phyloP scores from a whole-genome alignment of 306 rosid genomes.

The Sphenostylis stenocarpa region DNA sequence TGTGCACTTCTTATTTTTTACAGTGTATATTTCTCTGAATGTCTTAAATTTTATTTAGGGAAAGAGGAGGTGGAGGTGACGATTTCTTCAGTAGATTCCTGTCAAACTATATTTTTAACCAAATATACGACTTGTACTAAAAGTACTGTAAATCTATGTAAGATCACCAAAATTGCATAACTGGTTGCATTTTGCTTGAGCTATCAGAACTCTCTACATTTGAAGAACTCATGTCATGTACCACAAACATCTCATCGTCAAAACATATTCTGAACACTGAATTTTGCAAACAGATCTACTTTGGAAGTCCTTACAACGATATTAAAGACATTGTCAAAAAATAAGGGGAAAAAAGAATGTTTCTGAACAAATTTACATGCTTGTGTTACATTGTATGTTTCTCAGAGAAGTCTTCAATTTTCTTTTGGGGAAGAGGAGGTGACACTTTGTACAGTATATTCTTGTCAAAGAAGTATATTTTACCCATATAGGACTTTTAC shows the following conservation, averaged over 20 bases:
- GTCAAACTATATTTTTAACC: constrained; percentile 1
- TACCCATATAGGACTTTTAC: neutral
- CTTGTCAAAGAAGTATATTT: neutral
- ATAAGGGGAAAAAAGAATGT: neutral
- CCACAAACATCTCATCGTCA: neutral
- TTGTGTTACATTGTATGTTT: constrained; percentile 30
- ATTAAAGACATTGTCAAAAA: neutral
- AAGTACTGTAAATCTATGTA: constrained; percentile 54
- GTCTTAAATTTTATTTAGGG: constrained; percentile 13
- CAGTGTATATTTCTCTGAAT: constrained; percentile 24
- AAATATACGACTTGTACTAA: constrained; percentile 27
- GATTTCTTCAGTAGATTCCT: constrained; percentile 31
- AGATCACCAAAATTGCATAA: constrained; percentile 8
- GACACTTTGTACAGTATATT: constrained; percentile 37
- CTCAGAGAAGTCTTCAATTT: constrained; percentile 15
- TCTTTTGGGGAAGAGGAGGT: neutral
- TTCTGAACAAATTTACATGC: constrained; percentile 38
- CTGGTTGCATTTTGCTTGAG: neutral
- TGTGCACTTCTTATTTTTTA: constrained; percentile 30
- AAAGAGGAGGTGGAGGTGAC: neutral
- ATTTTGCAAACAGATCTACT: neutral
- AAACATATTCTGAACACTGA: neutral
- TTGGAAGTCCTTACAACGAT: constrained; percentile 2
- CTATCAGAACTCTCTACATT: neutral
- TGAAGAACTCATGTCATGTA: constrained; percentile 1